Evolutionary conservation across 192 early-diverging fungal species (phyloP).

Genomic region (Lobulomyces angularis): DNA sequence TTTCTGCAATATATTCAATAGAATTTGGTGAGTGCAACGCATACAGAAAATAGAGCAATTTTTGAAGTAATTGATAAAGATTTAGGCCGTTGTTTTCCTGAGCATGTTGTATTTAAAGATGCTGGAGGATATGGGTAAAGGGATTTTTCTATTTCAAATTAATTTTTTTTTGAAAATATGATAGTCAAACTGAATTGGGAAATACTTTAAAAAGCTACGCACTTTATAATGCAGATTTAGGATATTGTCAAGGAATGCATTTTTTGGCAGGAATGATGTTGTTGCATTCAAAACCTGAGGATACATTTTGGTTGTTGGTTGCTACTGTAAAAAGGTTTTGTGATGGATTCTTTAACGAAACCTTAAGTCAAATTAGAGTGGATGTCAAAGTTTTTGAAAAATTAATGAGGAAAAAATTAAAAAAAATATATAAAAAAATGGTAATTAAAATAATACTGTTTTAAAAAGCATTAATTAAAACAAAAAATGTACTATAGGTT

Average conservation of each 20-base stretch:
- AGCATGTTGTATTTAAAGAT: constrained; percentile 12
- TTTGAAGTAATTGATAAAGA: constrained; percentile 88
- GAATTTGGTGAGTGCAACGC: constrained; percentile 6
- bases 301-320: constrained; percentile 79
- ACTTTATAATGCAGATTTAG: constrained; percentile 68
- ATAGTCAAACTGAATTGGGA: constrained; percentile 64
- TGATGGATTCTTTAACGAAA: constrained; percentile 66
- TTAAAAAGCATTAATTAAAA: background rate
- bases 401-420: constrained; percentile 54
- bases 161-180: constrained; percentile 14
- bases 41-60: constrained; percentile 36
- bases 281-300: constrained; percentile 68
- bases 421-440: constrained; percentile 57
- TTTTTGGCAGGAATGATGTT: constrained; percentile 81
- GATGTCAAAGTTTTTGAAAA: constrained; percentile 75
- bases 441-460: constrained; percentile 8
- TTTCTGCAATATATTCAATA: background rate
- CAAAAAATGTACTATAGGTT: constrained; percentile 19
- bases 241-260: constrained; percentile 97
- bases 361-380: constrained; percentile 58
- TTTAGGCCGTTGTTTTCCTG: constrained; percentile 73
- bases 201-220: constrained; percentile 74
- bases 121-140: constrained; percentile 25
- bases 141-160: constrained; percentile 5
- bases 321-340: constrained; percentile 61